Evolutionary conservation across 1,284 basidiomycete species (phyloP), one percentile per base, ranked within the genome.

Genomic region (Irpex sp.): DNA sequence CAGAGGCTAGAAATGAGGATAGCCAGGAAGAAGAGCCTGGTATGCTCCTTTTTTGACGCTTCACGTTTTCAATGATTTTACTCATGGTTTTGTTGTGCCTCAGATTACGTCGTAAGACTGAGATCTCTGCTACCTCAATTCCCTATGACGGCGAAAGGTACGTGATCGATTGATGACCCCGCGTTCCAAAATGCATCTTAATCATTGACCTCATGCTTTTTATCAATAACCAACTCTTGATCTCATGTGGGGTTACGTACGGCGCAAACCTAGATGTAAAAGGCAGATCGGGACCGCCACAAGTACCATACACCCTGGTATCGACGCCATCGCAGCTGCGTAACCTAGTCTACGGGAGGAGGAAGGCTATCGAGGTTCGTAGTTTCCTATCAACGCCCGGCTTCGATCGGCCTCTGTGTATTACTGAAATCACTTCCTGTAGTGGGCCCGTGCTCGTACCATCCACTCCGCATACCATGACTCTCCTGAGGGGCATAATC

Each of bases 311-410:
- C 66, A 82, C 73, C 62, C 69, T 88, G n/a, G 81, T 80, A 3
- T 58, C 80, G 4, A 77, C 74, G 6, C 73, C 75, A 1, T 64
- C 74, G 7, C 78, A 85, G 36, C 78, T 87, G 28, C 74, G 75
- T 19, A 69, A 67, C 21, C 73, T 88, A 19, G 70, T 83, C 16
- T 69, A 76, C 53, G 88, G 88, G 33, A 80, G 86, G 59, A 78
- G 84, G 60, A 88, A 89, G 71, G 85, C 88, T 1, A 84, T 90
- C 9, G 87, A 90, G 76, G 88, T 88, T 59, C 61, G 79, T 52
- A 9, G 16, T 5, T 3, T 36, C 8, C 35, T n/a, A 12, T 35
- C 5, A 53, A 7, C 7, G 8, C 18, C 37, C 23, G 21, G 7
- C 8, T 36, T 16, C 28, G 23, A 4, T 35, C 7, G 35, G 18